phyloP scores from a whole-genome alignment of 2,329 filamentous ascomycete species.

The Fusarium nisikadoi region DNA sequence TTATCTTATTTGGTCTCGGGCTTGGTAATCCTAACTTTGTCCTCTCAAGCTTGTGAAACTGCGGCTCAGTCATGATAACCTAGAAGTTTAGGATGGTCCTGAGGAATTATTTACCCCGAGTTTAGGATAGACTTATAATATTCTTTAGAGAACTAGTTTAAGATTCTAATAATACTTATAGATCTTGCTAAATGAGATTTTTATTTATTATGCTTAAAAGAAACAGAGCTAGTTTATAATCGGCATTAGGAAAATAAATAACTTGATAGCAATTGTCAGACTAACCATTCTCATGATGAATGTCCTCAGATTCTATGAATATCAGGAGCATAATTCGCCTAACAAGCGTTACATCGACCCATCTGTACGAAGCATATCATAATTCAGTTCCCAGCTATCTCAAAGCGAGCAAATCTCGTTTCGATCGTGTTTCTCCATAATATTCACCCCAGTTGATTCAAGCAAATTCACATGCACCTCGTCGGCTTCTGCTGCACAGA shows the following conservation, averaged over 20 bases:
- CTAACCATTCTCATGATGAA: background rate
- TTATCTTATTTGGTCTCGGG: background rate
- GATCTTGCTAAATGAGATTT: background rate
- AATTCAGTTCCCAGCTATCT: slow-evolving; percentile 19
- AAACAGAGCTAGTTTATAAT: background rate
- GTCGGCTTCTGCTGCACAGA: slow-evolving; percentile 10
- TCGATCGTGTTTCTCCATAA: slow-evolving; percentile 16
- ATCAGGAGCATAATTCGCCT: background rate
- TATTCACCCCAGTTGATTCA: background rate
- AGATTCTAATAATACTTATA: background rate
- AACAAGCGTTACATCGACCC: slow-evolving; percentile 9
- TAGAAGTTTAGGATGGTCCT: background rate
- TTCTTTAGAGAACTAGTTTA: background rate
- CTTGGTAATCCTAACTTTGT: background rate
- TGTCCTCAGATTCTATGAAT: background rate
- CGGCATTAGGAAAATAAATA: background rate
- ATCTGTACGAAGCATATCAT: slow-evolving; percentile 8
- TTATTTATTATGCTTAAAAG: background rate
- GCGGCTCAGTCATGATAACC: background rate
- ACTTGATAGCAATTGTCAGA: background rate
- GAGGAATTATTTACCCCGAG: background rate
- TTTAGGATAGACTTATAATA: background rate
- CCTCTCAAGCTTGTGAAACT: background rate
- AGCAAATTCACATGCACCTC: background rate
- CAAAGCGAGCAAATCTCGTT: slow-evolving; percentile 8